Evolutionary conservation across 441 rosid genomes (phyloP).

Genomic region (Pelargonium cotyledonis): DNA sequence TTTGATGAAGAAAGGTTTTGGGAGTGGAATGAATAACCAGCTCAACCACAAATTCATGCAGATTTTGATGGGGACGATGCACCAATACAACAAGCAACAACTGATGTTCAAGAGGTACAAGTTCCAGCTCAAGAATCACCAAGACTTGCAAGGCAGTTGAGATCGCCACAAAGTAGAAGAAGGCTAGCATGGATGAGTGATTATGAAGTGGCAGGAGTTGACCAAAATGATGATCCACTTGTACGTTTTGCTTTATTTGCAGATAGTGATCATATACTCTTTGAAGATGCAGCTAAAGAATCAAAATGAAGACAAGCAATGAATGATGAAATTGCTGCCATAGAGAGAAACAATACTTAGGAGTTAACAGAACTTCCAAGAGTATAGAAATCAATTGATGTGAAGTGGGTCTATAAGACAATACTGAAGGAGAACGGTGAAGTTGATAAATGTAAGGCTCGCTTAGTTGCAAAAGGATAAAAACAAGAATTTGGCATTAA

Average conservation of each 20-base stretch:
- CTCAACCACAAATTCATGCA: background rate
- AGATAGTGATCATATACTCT: background rate
- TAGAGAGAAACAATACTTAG: background rate
- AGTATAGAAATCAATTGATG: no score
- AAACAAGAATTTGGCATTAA: no score
- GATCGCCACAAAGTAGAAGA: background rate
- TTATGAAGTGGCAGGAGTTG: background rate
- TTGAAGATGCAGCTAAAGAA: background rate
- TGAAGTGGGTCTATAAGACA: no score
- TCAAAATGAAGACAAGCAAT: constrained; percentile 2
- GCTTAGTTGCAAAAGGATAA: no score
- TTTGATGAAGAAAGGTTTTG: background rate
- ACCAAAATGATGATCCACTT: background rate
- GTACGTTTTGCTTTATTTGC: background rate
- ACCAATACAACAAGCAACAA: background rate
- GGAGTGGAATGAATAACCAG: background rate
- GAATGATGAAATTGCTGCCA: background rate
- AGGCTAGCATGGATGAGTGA: background rate
- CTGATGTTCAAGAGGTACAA: no score
- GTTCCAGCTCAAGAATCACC: background rate
- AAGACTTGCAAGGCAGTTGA: background rate
- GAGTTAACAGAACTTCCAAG: no score
- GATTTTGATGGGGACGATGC: background rate
- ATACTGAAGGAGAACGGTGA: no score
- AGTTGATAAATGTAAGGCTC: no score